Evolutionary conservation across 257 asterid genomes (phyloP), one percentile per base, ranked within the genome.

Genomic region (Jaltomata sinuosa): DNA sequence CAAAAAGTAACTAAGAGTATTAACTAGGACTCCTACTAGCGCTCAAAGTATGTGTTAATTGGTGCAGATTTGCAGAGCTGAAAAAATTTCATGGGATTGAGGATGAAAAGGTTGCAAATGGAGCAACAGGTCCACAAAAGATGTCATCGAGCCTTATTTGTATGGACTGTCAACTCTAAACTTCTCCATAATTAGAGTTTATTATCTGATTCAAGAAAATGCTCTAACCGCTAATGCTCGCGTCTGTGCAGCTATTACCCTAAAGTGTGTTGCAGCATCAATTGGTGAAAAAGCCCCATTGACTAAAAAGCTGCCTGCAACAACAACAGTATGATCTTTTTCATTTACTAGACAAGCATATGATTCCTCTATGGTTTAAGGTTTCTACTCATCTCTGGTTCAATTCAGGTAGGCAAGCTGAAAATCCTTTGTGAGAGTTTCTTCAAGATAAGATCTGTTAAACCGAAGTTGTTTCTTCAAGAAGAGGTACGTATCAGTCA

Each of bases 201-300:
- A 71, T 49, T 16, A 49, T 47, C 62, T 29, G 81, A 77, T 77
- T 27, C 61, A 50, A 79, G 81, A 38, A 59, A 76, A 47, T 82
- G 27, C 47, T 19, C 81, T 85, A 72, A 55, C 83, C n/a, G 21
- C 79, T 32, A 31, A 76, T 21, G 42, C 79, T 83, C 50, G 18
- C 42, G 64, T 61, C 61, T 45, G 14, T 89, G 87, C 94, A 97
- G 98, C 98, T 57, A 82, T 95, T 78, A 87, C 94, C 87, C 89
- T 97, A 88, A 94, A 92, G 88, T 97, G 98, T 83, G 88, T 97
- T 86, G 99, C 98, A 64, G 94, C 98, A 84, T 94, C 98, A 65
- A 91, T 92, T 87, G 96, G 99, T 34, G 99, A 97, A 87, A 95
- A 91, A 87, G 89, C 97, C 27, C 89, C 94, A 2, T 42, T 93